Conservation (phyloP, 306 rosid species). For the Cyclanthera cordifolia region DNA sequence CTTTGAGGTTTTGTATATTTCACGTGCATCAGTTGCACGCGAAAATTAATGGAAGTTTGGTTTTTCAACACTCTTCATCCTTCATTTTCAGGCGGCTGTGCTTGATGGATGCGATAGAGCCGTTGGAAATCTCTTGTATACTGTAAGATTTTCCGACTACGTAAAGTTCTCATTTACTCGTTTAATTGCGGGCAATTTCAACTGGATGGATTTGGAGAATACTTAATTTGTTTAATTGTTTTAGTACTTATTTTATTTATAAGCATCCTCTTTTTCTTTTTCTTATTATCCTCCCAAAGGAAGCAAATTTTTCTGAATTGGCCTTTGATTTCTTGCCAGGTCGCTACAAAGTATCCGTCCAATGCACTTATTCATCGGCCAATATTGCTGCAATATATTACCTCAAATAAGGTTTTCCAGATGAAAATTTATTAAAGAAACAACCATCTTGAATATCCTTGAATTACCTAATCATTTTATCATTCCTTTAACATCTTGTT, state of each 20-base stretch:
- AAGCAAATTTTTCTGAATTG: neutral
- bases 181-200: neutral
- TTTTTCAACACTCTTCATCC: neutral
- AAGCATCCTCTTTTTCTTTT: neutral
- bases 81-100: constrained; percentile 49
- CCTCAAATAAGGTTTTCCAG: constrained; percentile 51
- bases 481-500: neutral
- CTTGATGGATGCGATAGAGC: constrained; percentile 57
- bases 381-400: constrained; percentile 40
- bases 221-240: neutral
- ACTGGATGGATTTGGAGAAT: neutral
- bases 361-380: constrained; percentile 84
- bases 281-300: too few species aligned
- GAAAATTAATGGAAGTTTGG: neutral
- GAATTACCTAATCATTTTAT: neutral
- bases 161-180: neutral
- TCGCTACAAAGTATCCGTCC: constrained; percentile 75
- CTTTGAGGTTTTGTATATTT: neutral
- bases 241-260: neutral
- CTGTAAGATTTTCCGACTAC: constrained; percentile 28
- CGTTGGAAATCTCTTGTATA: constrained; percentile 77
- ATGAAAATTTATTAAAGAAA: neutral
- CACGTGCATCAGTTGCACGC: neutral
- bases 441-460: neutral
- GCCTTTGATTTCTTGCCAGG: constrained; percentile 33